Evolutionary conservation across 2,329 filamentous ascomycete genomes (phyloP).

Genomic region (Plenodomus lindquistii): DNA sequence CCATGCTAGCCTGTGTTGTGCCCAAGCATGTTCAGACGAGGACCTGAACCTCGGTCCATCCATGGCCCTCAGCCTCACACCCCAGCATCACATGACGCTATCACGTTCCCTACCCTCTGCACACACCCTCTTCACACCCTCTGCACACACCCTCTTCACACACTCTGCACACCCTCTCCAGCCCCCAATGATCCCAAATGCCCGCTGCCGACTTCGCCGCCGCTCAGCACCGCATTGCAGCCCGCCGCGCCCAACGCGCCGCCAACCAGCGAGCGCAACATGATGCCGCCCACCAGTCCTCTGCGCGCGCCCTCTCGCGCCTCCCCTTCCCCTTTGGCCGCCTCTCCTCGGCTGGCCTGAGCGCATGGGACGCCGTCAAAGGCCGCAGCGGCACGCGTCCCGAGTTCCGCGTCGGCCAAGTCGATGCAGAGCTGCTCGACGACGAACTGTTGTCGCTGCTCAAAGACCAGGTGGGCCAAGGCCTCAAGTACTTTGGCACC

Average conservation of each 20-base stretch:
- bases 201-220: conserved; percentile 74
- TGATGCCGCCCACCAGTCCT: conserved; percentile 48
- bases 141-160: conserved; percentile 1
- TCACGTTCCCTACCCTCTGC: conserved; percentile 12
- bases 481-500: conserved; percentile 78
- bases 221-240: conserved; percentile 83
- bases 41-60: conserved; percentile 32
- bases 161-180: conserved; percentile 5
- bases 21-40: background rate
- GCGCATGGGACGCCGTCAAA: conserved; percentile 71
- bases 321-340: conserved; percentile 63
- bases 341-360: conserved; percentile 54
- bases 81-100: conserved; percentile 24
- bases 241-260: conserved; percentile 77
- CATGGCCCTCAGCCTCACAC: conserved; percentile 13
- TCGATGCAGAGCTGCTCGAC: conserved; percentile 93
- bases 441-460: conserved; percentile 88
- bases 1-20: too few relatives aligned
- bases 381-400: conserved; percentile 79
- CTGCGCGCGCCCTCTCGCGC: conserved; percentile 46
- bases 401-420: conserved; percentile 90
- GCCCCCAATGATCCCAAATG: conserved; percentile 32
- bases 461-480: conserved; percentile 83
- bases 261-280: conserved; percentile 58
- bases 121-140: background rate